Conservation (phyloP, 169 alveolate species). For the Cryptosporidium viatorum region DNA sequence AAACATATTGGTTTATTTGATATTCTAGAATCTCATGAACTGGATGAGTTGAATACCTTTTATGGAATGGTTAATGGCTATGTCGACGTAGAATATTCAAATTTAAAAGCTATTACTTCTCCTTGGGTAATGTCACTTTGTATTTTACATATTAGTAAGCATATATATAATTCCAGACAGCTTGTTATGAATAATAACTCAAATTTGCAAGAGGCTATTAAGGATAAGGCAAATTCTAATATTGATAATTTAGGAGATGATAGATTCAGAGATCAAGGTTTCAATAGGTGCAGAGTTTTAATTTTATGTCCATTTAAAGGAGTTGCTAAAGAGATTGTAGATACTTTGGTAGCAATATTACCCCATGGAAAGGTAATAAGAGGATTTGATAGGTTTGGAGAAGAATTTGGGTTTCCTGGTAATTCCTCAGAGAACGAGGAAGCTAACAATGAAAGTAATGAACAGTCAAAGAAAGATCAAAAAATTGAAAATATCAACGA, state of each 20-base stretch:
- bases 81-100: constrained; percentile 76
- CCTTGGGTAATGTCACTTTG: constrained; percentile 53
- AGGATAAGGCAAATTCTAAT: constrained; percentile 21
- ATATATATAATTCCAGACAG: constrained; percentile 43
- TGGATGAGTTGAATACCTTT: constrained; percentile 73
- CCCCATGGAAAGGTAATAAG: constrained; percentile 78
- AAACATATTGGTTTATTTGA: neutral
- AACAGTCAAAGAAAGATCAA: neutral
- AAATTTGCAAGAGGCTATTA: constrained; percentile 21
- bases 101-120: constrained; percentile 38
- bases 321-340: constrained; percentile 82
- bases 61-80: constrained; percentile 77
- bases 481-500: neutral
- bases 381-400: constrained; percentile 51
- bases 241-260: constrained; percentile 64
- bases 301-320: constrained; percentile 83
- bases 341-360: constrained; percentile 76
- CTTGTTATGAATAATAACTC: constrained; percentile 32
- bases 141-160: constrained; percentile 40
- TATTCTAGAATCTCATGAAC: neutral
- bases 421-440: constrained; percentile 58
- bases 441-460: neutral
- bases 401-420: constrained; percentile 50
- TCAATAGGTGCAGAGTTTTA: constrained; percentile 85
- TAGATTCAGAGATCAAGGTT: constrained; percentile 84